These are phyloP conservation scores for Fusarium circinatum DNA, from an alignment of 2,329 filamentous ascomycete genomes.

Conservation along the genomic window DNA sequence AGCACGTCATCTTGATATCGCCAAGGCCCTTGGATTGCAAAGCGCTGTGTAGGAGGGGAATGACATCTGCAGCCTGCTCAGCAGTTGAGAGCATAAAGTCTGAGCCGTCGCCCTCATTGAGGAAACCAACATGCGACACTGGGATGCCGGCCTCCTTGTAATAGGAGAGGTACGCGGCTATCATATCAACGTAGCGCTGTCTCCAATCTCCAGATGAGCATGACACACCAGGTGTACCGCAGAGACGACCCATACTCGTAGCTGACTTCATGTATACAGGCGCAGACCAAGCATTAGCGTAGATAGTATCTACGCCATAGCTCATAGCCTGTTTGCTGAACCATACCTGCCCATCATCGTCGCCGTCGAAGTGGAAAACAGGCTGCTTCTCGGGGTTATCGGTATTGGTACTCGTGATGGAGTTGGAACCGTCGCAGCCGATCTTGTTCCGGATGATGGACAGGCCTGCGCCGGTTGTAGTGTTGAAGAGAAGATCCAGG, in stretches of 20 bases:
- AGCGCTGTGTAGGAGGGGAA: not conserved
- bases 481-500: not conserved
- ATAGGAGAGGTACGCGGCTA: not conserved
- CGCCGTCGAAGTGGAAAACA: not conserved
- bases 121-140: not conserved
- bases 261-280: not conserved
- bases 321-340: not conserved
- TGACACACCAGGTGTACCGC: not conserved
- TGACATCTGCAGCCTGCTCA: not conserved
- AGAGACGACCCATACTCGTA: not conserved
- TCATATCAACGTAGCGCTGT: not conserved
- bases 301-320: not conserved
- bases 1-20: not conserved
- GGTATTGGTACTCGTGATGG: not conserved
- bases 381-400: not conserved
- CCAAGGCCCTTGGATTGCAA: not conserved
- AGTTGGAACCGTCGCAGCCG: not conserved
- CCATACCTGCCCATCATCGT: not conserved
- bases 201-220: not conserved
- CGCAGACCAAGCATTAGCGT: not conserved
- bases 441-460: not conserved
- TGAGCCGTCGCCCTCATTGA: not conserved
- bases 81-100: not conserved
- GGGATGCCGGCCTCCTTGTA: not conserved
- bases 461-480: not conserved